Percentiles rank a stretch among this genome's conserved stretches.
phyloP scores from a whole-genome alignment of 2,329 filamentous ascomycete genomes.

The Diplodia scrobiculata region DNA sequence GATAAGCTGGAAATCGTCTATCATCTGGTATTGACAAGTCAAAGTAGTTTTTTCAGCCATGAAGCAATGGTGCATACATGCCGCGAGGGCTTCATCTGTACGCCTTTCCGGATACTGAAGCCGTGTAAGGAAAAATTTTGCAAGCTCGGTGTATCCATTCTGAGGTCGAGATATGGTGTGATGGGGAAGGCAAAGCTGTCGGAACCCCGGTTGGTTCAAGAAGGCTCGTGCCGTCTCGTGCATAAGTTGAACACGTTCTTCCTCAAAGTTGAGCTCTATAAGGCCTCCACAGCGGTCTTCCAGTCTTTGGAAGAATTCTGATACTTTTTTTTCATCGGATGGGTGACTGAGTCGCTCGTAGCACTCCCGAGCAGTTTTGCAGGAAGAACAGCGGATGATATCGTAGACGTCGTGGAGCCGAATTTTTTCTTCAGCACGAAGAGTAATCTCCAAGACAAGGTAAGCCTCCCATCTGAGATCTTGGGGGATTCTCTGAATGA shows the following conservation, averaged over 20 bases:
- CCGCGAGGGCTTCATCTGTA: no score
- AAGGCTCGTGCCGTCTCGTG: constrained; percentile 4
- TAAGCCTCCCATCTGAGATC: background rate
- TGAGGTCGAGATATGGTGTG: background rate
- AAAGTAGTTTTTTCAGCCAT: background rate
- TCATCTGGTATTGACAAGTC: background rate
- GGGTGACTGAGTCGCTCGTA: no score
- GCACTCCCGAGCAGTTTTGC: background rate
- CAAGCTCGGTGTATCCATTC: constrained; percentile 12
- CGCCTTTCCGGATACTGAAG: no score
- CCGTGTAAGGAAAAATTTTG: background rate
- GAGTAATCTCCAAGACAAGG: background rate
- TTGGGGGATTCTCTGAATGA: constrained; percentile 1
- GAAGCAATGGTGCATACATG: background rate
- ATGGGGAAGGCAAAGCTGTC: background rate
- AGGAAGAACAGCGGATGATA: background rate
- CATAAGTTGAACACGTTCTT: background rate
- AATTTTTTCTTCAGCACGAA: background rate
- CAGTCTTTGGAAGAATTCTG: background rate
- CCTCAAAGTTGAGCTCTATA: background rate
- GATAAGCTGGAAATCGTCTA: background rate
- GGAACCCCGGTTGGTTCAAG: background rate
- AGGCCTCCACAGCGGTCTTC: background rate
- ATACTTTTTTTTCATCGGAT: no score
- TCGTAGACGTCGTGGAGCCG: background rate